phyloP scores from a whole-genome alignment of 2,329 filamentous ascomycete genomes.

The Bisporella sp. region DNA sequence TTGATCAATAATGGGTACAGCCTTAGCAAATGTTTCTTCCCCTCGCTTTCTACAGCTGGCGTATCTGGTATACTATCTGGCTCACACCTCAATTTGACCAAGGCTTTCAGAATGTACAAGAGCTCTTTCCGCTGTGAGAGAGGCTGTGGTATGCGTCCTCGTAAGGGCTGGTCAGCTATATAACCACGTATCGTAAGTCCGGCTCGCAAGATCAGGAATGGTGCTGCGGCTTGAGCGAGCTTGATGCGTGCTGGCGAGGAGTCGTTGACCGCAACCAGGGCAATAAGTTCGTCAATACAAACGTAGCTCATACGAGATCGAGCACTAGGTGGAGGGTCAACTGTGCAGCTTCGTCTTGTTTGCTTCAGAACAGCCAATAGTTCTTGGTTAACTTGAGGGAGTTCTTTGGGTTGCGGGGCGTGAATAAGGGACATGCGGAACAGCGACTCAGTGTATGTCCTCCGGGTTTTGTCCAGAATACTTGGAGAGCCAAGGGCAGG shows the following conservation, averaged over 20 bases:
- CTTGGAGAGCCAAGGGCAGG: slow-evolving; percentile 60
- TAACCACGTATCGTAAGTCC: slow-evolving; percentile 78
- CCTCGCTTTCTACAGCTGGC: slow-evolving; percentile 45
- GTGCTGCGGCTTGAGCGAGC: slow-evolving; percentile 69
- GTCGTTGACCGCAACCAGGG: slow-evolving; percentile 51
- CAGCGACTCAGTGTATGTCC: slow-evolving; percentile 65
- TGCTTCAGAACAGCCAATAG: slow-evolving; percentile 58
- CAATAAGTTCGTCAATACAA: slow-evolving; percentile 73
- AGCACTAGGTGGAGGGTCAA: slow-evolving; percentile 54
- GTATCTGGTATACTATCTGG: slow-evolving; percentile 58
- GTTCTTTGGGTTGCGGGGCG: slow-evolving; percentile 50
- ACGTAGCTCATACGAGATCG: slow-evolving; percentile 72
- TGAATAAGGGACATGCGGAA: slow-evolving; percentile 82
- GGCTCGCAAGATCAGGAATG: slow-evolving; percentile 75
- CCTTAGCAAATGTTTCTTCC: slow-evolving; percentile 68
- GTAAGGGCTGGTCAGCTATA: slow-evolving; percentile 82
- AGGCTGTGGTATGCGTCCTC: slow-evolving; percentile 85
- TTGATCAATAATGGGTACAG: slow-evolving; percentile 72
- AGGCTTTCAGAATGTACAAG: slow-evolving; percentile 57
- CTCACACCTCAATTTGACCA: slow-evolving; percentile 64
- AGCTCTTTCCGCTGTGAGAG: slow-evolving; percentile 74
- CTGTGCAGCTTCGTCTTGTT: slow-evolving; percentile 64
- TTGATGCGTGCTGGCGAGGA: slow-evolving; percentile 22
- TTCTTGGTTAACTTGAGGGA: slow-evolving; percentile 41
- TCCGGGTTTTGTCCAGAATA: slow-evolving; percentile 61